Conservation (phyloP, 2,329 filamentous ascomycete genomes). For the Pseudogymnoascus sp. region DNA sequence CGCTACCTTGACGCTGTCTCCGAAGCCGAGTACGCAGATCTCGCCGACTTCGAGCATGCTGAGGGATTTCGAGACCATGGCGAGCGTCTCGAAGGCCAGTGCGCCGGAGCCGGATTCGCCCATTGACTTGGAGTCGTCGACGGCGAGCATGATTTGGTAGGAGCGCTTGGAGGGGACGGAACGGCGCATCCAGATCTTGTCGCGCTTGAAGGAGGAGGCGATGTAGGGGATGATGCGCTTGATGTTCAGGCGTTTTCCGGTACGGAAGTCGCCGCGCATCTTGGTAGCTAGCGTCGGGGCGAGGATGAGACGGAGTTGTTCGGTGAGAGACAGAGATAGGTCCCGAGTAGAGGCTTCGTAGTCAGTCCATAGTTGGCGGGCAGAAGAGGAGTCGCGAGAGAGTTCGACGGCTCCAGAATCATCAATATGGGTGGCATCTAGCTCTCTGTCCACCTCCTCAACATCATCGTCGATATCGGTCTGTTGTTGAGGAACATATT, state of each 20-base stretch:
- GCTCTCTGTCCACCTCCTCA: constrained; percentile 43
- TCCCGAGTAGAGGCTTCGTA: constrained; percentile 81
- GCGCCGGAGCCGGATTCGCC: constrained; percentile 67
- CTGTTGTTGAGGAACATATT: constrained; percentile 24
- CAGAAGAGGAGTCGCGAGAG: constrained; percentile 42
- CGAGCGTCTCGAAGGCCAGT: constrained; percentile 88
- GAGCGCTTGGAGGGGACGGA: constrained; percentile 84
- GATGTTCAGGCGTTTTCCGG: constrained; percentile 96
- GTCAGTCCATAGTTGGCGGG: constrained; percentile 72
- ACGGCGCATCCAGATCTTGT: constrained; percentile 99
- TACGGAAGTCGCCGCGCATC: constrained; percentile 92
- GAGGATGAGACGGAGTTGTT: constrained; percentile 91
- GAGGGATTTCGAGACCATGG: constrained; percentile 79
- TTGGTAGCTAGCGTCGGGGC: constrained; percentile 93
- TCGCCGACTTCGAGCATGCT: constrained; percentile 93
- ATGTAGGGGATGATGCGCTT: constrained; percentile 99
- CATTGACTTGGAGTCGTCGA: constrained; percentile 95
- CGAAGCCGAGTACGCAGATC: constrained; percentile 86
- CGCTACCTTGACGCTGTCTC: constrained; percentile 72
- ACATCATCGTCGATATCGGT: constrained; percentile 32
- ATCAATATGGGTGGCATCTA: constrained; percentile 66
- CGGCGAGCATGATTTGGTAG: constrained; percentile 95
- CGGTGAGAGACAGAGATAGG: constrained; percentile 81
- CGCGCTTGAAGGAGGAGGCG: constrained; percentile 93
- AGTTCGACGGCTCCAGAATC: constrained; percentile 16